These are phyloP conservation scores for Colletotrichum magnum DNA, from an alignment of 2,329 filamentous ascomycete genomes.

Conservation along the genomic window DNA sequence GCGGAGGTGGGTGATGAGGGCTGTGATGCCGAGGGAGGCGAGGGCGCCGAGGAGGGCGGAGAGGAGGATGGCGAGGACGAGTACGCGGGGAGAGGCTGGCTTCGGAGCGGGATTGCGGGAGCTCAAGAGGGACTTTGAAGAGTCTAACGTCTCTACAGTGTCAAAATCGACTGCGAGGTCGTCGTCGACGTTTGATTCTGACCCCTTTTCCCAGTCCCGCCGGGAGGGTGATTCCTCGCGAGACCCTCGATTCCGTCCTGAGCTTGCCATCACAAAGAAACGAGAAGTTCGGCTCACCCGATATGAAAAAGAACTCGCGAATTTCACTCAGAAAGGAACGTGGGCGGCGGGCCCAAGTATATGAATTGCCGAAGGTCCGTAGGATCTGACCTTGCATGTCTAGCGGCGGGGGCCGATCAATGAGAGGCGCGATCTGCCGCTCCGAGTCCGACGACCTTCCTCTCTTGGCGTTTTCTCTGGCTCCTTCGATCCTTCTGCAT, in stretches of 20 bases:
- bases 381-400: constrained; percentile 7
- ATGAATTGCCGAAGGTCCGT: not conserved
- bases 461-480: not conserved
- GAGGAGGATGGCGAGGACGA: not conserved
- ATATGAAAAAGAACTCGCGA: not conserved
- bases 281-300: not conserved
- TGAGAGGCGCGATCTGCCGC: not conserved
- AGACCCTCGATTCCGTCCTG: no score
- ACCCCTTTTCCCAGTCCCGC: not conserved
- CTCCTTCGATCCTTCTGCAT: not conserved
- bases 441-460: constrained; percentile 25
- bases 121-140: not conserved
- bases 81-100: not conserved
- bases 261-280: not conserved
- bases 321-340: no score
- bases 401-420: not conserved
- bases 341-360: not conserved
- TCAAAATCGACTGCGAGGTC: not conserved
- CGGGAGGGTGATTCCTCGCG: not conserved
- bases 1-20: constrained; percentile 2
- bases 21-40: not conserved
- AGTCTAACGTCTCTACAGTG: not conserved
- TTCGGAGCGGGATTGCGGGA: not conserved
- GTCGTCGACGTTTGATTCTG: not conserved
- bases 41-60: constrained; percentile 11